phyloP scores from a whole-genome alignment of 169 alveolate species.

The Plasmodium sp. region DNA sequence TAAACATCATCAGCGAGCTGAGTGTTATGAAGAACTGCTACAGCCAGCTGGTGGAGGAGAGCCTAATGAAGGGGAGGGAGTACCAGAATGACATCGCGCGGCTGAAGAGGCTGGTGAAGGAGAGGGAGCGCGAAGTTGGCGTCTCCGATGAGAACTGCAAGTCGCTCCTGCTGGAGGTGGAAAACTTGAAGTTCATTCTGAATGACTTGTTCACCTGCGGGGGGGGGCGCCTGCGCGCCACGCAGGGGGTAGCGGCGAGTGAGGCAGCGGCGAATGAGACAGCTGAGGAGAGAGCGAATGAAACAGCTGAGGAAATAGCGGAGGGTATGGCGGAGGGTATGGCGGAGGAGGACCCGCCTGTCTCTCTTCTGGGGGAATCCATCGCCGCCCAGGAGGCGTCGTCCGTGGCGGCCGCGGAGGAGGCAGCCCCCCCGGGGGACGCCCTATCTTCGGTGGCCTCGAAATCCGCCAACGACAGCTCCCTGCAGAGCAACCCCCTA shows the following conservation, averaged over 20 bases:
- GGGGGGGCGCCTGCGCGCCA: neutral
- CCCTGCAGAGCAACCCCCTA: neutral
- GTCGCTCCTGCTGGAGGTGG: conserved; percentile 35
- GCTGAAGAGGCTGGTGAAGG: neutral
- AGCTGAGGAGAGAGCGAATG: neutral
- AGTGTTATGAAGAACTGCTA: neutral
- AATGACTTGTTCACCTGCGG: conserved; percentile 35
- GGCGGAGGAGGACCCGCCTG: neutral
- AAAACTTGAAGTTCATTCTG: conserved; percentile 30
- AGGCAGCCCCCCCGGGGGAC: neutral
- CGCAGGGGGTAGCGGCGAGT: neutral
- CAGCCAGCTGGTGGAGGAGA: conserved; percentile 1
- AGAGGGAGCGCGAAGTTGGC: conserved; percentile 3
- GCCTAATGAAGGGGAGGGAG: conserved; percentile 7
- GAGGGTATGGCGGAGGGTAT: neutral
- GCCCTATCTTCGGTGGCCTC: neutral
- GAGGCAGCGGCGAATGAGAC: neutral
- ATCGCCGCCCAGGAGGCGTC: neutral
- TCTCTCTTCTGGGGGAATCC: neutral
- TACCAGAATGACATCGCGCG: conserved; percentile 11
- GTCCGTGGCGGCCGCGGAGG: neutral
- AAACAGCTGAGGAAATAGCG: neutral
- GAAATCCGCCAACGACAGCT: neutral
- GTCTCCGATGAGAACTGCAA: conserved; percentile 24
- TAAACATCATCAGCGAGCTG: conserved; percentile 4